Percentiles rank a stretch among this genome's conserved stretches.
Evolutionary conservation across 23 red algal species (phyloP).

Genomic region (Gracilaria domingensis): DNA sequence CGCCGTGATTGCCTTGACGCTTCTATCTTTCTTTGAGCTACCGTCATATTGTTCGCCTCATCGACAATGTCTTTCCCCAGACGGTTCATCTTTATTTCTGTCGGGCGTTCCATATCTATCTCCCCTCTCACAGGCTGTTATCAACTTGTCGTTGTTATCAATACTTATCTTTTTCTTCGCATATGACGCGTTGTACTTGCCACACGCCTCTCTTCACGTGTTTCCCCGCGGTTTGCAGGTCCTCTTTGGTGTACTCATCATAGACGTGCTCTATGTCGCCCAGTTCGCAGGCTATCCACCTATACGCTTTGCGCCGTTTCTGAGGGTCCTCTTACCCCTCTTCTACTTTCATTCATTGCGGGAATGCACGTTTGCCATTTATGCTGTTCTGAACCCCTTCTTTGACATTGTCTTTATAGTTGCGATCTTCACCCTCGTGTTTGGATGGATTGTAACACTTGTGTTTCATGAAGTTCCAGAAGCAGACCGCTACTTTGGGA

Average conservation of each 20-base stretch:
- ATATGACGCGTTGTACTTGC: constrained; percentile 43
- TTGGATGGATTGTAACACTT: constrained; percentile 71
- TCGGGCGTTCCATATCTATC: constrained; percentile 65
- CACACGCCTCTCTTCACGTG: constrained; percentile 22
- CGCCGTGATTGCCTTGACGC: constrained; percentile 44
- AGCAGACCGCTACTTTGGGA: constrained; percentile 72
- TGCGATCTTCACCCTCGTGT: constrained; percentile 60
- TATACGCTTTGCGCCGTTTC: constrained; percentile 58
- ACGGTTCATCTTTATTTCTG: constrained; percentile 52
- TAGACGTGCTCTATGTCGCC: constrained; percentile 21
- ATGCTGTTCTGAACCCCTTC: constrained; percentile 66
- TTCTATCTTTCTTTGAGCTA: constrained; percentile 75
- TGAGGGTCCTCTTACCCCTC: constrained; percentile 55
- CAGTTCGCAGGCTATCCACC: constrained; percentile 49
- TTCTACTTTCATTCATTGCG: constrained; percentile 71
- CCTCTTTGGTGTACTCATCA: constrained; percentile 17
- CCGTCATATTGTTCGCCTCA: constrained; percentile 63
- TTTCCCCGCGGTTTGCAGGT: constrained; percentile 17
- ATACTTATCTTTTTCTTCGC: constrained; percentile 61
- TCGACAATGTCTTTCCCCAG: constrained; percentile 39
- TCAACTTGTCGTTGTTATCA: constrained; percentile 37
- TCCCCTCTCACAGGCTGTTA: neutral
- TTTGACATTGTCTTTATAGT: constrained; percentile 69
- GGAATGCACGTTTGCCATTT: constrained; percentile 54
- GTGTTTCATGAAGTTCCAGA: constrained; percentile 76